Evolutionary conservation across 2,329 filamentous ascomycete species (phyloP).

Genomic region (Fusarium luffae): DNA sequence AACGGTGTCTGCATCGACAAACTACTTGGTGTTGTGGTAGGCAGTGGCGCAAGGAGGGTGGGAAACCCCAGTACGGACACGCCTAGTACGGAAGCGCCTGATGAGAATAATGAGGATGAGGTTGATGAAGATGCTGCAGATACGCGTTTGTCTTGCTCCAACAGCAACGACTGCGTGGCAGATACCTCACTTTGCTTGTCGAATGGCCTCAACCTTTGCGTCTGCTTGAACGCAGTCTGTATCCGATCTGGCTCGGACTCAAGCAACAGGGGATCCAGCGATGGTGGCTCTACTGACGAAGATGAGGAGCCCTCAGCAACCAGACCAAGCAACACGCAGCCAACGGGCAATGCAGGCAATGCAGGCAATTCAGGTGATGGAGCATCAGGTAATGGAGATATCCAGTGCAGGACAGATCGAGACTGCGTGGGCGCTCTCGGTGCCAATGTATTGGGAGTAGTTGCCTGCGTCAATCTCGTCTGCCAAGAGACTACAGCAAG

Average conservation of each 20-base stretch:
- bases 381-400: not conserved
- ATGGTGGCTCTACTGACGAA: not conserved
- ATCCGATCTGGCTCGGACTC: too few relatives aligned
- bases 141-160: not conserved
- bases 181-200: not conserved
- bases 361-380: not conserved
- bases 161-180: not conserved
- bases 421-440: constrained; percentile 13
- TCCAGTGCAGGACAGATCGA: constrained; percentile 5
- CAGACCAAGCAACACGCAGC: not conserved
- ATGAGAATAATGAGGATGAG: not conserved
- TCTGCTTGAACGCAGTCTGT: too few relatives aligned
- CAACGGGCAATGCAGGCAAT: not conserved
- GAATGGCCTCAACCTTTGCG: too few relatives aligned
- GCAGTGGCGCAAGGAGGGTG: not conserved
- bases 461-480: constrained; percentile 5
- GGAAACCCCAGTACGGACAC: not conserved
- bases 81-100: not conserved
- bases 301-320: not conserved
- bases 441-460: not conserved
- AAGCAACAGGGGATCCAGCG: too few relatives aligned
- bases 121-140: not conserved
- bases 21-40: not conserved
- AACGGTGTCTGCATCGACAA: not conserved
- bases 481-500: constrained; percentile 4